A percentile compares a stretch with the other conserved stretches of the same genome.
These are phyloP conservation scores for Phytopythium sindhum DNA, from an alignment of 352 stramenopile genomes.

Conservation along the genomic window DNA sequence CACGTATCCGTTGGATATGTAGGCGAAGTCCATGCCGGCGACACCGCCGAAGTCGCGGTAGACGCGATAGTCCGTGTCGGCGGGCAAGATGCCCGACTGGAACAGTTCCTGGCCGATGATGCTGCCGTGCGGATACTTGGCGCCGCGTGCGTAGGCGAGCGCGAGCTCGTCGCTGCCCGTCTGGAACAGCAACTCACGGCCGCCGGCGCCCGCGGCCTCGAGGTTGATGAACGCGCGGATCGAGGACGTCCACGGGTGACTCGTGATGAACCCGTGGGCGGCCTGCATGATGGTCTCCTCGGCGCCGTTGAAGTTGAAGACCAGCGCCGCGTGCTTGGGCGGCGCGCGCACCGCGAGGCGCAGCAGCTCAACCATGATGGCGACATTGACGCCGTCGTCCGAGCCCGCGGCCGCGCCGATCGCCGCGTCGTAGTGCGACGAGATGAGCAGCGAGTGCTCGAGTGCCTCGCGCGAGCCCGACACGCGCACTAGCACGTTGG, in stretches of 20 bases:
- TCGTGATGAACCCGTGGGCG: conserved; percentile 77
- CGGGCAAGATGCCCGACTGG: conserved; percentile 66
- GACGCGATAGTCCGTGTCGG: conserved; percentile 71
- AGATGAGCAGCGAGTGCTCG: conserved; percentile 66
- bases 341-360: conserved; percentile 38
- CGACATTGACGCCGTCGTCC: conserved; percentile 77
- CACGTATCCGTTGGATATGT: conserved; percentile 79
- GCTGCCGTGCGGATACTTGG: conserved; percentile 68
- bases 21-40: conserved; percentile 82
- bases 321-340: conserved; percentile 41
- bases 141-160: conserved; percentile 64
- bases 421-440: conserved; percentile 75
- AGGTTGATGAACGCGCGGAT: conserved; percentile 81
- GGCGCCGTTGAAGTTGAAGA: conserved; percentile 83
- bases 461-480: conserved; percentile 19
- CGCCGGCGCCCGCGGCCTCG: conserved; percentile 64
- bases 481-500: conserved; percentile 73
- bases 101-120: conserved; percentile 81
- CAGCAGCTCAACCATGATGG: conserved; percentile 77
- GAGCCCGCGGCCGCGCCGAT: conserved; percentile 67
- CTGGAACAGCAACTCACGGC: conserved; percentile 74
- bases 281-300: conserved; percentile 81
- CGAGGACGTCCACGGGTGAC: conserved; percentile 65
- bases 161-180: conserved; percentile 73
- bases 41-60: conserved; percentile 73